Percentiles rank a stretch among this genome's conserved stretches.
Conservation (phyloP, 179 eudicot genomes). For the Gypsophila paniculata region DNA sequence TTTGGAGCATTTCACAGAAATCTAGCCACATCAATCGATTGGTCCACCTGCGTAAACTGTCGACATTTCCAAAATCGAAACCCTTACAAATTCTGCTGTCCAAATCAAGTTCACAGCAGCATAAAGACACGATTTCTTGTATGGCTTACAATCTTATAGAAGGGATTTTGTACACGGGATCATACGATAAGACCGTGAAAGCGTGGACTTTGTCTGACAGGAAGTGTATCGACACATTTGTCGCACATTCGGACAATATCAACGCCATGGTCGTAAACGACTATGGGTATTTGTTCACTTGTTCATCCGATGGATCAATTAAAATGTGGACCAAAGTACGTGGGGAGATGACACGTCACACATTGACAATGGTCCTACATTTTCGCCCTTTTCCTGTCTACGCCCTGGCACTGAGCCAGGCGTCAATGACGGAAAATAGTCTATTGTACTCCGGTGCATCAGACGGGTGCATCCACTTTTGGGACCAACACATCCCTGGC, state of each 20-base stretch:
- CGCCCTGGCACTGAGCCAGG: conserved; percentile 42
- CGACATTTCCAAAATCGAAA: conserved; percentile 37
- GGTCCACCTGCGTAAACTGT: conserved; percentile 30
- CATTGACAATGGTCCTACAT: conserved; percentile 46
- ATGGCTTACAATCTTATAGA: conserved; percentile 55
- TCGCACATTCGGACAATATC: conserved; percentile 45
- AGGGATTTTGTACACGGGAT: conserved; percentile 49
- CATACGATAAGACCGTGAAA: conserved; percentile 47
- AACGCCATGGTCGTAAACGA: conserved; percentile 46
- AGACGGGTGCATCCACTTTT: conserved; percentile 15
- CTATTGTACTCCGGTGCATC: conserved; percentile 46
- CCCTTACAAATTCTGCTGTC: conserved; percentile 16
- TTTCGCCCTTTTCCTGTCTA: conserved; percentile 51
- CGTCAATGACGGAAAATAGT: conserved; percentile 12
- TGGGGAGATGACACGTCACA: conserved; percentile 37
- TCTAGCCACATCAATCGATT: not conserved
- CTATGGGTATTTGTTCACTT: conserved; percentile 48
- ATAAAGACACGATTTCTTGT: conserved; percentile 47
- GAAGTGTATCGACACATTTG: conserved; percentile 46
- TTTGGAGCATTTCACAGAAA: conserved; percentile 32
- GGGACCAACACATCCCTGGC: not conserved
- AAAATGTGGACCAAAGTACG: conserved; percentile 55
- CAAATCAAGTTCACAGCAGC: conserved; percentile 19
- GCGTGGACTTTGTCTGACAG: conserved; percentile 46
- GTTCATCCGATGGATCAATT: conserved; percentile 53